Percentiles rank a stretch among this genome's conserved stretches.
Conservation (phyloP, 2,329 filamentous ascomycete species). For the Paramyrothecium sp. region DNA sequence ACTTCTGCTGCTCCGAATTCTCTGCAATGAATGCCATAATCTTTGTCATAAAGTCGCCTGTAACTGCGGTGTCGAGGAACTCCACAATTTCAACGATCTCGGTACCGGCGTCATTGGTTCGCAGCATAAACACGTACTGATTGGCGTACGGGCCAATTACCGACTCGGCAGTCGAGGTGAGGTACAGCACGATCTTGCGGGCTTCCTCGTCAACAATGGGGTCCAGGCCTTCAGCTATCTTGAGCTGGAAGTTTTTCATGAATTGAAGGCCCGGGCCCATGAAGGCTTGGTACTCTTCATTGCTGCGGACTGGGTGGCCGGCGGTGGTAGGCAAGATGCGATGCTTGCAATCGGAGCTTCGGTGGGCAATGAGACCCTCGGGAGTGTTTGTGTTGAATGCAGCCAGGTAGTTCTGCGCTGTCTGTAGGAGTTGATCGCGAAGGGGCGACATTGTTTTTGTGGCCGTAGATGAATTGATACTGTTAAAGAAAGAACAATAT, state of each 20-base stretch:
- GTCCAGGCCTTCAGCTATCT: slow-evolving; percentile 1
- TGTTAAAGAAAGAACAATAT: too few relatives aligned
- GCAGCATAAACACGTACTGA: background rate
- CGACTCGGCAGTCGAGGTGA: slow-evolving; percentile 38
- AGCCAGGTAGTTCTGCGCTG: background rate
- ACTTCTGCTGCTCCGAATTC: background rate
- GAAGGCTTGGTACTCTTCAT: slow-evolving; percentile 6
- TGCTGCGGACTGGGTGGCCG: slow-evolving; percentile 1
- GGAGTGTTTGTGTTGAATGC: slow-evolving; percentile 3
- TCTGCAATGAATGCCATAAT: background rate
- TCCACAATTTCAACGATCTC: background rate
- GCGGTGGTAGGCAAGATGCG: background rate
- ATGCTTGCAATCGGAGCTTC: slow-evolving; percentile 5
- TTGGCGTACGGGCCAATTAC: slow-evolving; percentile 1
- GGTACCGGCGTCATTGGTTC: background rate
- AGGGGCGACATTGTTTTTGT: slow-evolving; percentile 1
- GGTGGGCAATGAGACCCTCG: slow-evolving; percentile 5
- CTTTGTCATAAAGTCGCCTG: background rate
- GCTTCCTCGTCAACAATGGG: slow-evolving; percentile 32
- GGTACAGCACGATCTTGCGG: slow-evolving; percentile 46
- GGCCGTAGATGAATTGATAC: background rate
- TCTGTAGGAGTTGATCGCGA: background rate
- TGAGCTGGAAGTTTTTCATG: slow-evolving; percentile 3
- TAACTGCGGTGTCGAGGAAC: background rate
- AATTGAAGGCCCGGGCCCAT: background rate